phyloP scores from a whole-genome alignment of 345 rosid species.

The Eucalyptus curtisii region DNA sequence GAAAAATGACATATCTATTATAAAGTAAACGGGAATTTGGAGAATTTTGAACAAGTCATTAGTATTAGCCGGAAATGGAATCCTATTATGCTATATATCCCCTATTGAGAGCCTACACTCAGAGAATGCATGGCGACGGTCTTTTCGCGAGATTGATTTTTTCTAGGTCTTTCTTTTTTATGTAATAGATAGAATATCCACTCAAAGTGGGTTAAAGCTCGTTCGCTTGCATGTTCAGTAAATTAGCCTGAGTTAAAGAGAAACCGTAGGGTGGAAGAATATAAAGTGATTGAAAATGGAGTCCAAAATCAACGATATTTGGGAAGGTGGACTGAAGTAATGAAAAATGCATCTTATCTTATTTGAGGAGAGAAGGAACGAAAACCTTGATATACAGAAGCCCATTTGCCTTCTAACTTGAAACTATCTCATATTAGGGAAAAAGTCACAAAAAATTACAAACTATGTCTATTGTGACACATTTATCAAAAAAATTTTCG shows the following conservation, averaged over 20 bases:
- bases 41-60: not conserved
- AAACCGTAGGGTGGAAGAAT: not conserved
- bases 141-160: not conserved
- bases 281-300: not conserved
- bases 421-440: not conserved
- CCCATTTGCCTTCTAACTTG: not conserved
- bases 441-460: not conserved
- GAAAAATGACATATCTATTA: not conserved
- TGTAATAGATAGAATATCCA: not conserved
- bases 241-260: not conserved
- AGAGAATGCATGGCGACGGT: not conserved
- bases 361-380: not conserved
- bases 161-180: not conserved
- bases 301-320: not conserved
- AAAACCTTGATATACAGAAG: not conserved
- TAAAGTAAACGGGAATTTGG: not conserved
- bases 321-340: not conserved
- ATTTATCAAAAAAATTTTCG: too few species aligned
- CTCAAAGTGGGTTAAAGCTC: not conserved
- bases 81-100: not conserved
- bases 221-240: not conserved
- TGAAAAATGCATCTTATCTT: not conserved
- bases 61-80: not conserved
- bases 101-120: not conserved
- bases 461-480: not conserved